Conservation (phyloP, 1,284 basidiomycete species). For the Dichomitus squalens region DNA sequence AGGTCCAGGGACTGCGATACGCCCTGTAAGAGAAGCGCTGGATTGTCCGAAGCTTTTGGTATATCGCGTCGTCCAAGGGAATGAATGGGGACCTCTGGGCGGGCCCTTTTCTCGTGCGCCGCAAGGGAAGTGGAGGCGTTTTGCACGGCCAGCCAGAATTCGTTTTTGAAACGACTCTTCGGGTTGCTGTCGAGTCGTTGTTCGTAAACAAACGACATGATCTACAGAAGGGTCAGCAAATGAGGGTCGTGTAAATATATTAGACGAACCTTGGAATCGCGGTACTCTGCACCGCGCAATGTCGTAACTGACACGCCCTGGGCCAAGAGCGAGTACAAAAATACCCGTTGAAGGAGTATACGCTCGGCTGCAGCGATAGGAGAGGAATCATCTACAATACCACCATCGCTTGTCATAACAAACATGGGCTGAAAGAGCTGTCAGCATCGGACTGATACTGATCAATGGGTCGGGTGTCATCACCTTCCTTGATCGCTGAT, state of each 20-base stretch:
- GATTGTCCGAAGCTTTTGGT: conserved; percentile 4
- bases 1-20: background rate
- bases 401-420: conserved; percentile 58
- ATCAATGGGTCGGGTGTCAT: background rate
- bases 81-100: background rate
- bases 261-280: conserved; percentile 59
- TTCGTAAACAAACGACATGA: conserved; percentile 50
- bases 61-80: conserved; percentile 5
- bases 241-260: background rate
- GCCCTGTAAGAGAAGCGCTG: background rate
- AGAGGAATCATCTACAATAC: conserved; percentile 25
- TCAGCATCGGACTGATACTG: conserved; percentile 4
- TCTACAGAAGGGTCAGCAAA: conserved; percentile 32
- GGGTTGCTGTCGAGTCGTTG: conserved; percentile 31
- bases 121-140: conserved; percentile 16
- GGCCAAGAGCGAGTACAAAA: conserved; percentile 49
- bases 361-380: conserved; percentile 30
- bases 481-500: conserved; percentile 45
- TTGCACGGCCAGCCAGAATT: conserved; percentile 26
- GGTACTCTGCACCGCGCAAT: conserved; percentile 55
- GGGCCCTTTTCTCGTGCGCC: conserved; percentile 10
- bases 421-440: conserved; percentile 62
- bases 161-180: conserved; percentile 11
- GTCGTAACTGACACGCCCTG: conserved; percentile 53
- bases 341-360: conserved; percentile 49